These are phyloP conservation scores for Fremontodendron californicum DNA, from an alignment of 345 rosid species.

Conservation along the genomic window DNA sequence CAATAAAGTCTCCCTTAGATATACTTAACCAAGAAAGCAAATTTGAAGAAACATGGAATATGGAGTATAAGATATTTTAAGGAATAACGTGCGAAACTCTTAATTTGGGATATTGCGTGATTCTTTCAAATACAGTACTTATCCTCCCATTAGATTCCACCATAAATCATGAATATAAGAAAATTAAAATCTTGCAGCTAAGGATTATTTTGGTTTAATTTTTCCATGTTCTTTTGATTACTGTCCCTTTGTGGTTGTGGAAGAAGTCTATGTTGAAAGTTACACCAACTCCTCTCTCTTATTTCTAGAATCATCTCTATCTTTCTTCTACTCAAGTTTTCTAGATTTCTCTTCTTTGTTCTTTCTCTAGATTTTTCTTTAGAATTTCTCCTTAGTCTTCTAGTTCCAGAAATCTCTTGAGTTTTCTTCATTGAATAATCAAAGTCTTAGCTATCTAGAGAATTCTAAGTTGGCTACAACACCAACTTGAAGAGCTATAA, in stretches of 20 bases:
- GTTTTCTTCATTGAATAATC: too few relatives aligned
- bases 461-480: too few relatives aligned
- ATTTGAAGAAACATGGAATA: background rate
- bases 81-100: conserved; percentile 6
- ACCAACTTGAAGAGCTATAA: too few relatives aligned
- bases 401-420: too few relatives aligned
- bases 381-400: too few relatives aligned
- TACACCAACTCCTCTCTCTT: too few relatives aligned
- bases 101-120: background rate
- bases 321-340: too few relatives aligned
- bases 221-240: background rate
- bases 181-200: background rate
- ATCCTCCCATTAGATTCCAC: background rate
- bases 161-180: background rate
- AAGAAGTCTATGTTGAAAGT: too few relatives aligned
- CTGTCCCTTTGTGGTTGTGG: background rate
- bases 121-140: background rate
- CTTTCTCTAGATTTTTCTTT: too few relatives aligned
- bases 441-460: too few relatives aligned
- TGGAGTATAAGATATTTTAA: background rate
- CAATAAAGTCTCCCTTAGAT: background rate
- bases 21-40: background rate
- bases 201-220: background rate
- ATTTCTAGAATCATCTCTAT: too few relatives aligned
- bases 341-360: too few relatives aligned